Conservation (phyloP, 2,329 filamentous ascomycete species). For the Plectosphaerella plurivora region DNA sequence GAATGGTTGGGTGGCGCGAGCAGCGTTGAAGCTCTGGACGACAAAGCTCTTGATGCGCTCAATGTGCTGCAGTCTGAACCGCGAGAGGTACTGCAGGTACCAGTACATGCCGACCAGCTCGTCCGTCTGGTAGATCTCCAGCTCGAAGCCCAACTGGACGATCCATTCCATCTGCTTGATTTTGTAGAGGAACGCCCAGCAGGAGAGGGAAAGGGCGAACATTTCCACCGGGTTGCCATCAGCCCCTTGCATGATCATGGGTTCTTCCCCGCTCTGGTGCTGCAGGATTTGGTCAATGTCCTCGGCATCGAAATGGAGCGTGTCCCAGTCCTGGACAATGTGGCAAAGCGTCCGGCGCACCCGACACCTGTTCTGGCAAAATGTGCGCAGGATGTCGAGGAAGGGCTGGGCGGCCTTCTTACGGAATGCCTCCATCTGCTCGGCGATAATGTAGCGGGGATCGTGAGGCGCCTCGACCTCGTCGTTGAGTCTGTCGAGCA, state of each 20-base stretch:
- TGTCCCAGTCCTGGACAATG: slow-evolving; percentile 76
- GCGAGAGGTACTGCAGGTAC: slow-evolving; percentile 73
- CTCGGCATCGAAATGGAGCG: slow-evolving; percentile 76
- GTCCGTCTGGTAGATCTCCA: slow-evolving; percentile 81
- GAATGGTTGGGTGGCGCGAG: slow-evolving; percentile 12
- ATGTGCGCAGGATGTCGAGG: slow-evolving; percentile 75
- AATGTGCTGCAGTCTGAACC: slow-evolving; percentile 63
- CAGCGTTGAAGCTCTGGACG: slow-evolving; percentile 30
- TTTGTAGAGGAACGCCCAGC: slow-evolving; percentile 89
- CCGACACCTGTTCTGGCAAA: slow-evolving; percentile 87
- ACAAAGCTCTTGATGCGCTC: slow-evolving; percentile 70
- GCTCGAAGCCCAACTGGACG: slow-evolving; percentile 88
- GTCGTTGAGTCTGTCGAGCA: slow-evolving; percentile 72
- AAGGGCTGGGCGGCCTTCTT: slow-evolving; percentile 64
- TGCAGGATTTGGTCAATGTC: slow-evolving; percentile 68
- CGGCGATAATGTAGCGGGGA: slow-evolving; percentile 67
- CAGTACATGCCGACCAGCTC: slow-evolving; percentile 89
- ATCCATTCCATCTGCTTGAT: slow-evolving; percentile 83
- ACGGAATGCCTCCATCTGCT: slow-evolving; percentile 67
- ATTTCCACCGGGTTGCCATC: slow-evolving; percentile 41
- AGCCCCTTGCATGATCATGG: slow-evolving; percentile 43
- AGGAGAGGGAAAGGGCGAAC: slow-evolving; percentile 70
- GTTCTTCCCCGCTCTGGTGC: slow-evolving; percentile 53
- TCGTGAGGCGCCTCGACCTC: slow-evolving; percentile 71
- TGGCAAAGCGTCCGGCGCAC: slow-evolving; percentile 88